Evolutionary conservation across 352 stramenopile species (phyloP).

Genomic region (Stramenopiles sp.): DNA sequence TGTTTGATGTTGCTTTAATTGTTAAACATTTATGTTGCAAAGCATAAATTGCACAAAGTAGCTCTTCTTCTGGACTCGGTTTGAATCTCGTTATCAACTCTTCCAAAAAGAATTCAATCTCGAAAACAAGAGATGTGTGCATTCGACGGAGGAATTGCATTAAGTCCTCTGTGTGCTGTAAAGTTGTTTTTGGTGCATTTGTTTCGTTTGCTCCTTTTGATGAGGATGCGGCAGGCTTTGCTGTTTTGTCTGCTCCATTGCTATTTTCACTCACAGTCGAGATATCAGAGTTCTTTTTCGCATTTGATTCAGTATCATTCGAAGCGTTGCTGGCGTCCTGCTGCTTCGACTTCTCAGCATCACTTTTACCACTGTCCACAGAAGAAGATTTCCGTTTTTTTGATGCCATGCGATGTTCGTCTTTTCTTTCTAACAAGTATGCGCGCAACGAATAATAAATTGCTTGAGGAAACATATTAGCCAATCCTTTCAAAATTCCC

Average conservation of each 20-base stretch:
- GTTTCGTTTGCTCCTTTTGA: not conserved
- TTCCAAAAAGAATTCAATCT: constrained; percentile 94
- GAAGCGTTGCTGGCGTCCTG: too few species aligned
- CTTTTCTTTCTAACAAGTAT: constrained; percentile 87
- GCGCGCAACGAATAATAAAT: constrained; percentile 92
- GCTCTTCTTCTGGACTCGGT: constrained; percentile 85
- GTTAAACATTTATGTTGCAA: constrained; percentile 77
- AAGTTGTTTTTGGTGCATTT: constrained; percentile 33
- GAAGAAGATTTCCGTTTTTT: too few species aligned
- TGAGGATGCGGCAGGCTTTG: not conserved
- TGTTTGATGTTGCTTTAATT: constrained; percentile 15
- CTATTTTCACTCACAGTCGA: too few species aligned
- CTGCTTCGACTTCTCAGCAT: too few species aligned
- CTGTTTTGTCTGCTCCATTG: not conserved
- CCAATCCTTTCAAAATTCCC: constrained; percentile 31
- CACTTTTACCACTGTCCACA: too few species aligned
- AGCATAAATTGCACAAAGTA: constrained; percentile 79
- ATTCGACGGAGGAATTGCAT: constrained; percentile 79
- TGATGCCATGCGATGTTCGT: not conserved
- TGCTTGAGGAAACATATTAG: constrained; percentile 83
- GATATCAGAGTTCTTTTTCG: too few species aligned
- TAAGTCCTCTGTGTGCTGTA: constrained; percentile 69
- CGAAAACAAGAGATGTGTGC: constrained; percentile 59
- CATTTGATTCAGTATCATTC: too few species aligned
- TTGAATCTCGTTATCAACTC: constrained; percentile 94